Percentiles rank a stretch among this genome's conserved stretches.
Evolutionary conservation across 2,329 filamentous ascomycete species (phyloP).

Genomic region (Pseudocercospora musae): DNA sequence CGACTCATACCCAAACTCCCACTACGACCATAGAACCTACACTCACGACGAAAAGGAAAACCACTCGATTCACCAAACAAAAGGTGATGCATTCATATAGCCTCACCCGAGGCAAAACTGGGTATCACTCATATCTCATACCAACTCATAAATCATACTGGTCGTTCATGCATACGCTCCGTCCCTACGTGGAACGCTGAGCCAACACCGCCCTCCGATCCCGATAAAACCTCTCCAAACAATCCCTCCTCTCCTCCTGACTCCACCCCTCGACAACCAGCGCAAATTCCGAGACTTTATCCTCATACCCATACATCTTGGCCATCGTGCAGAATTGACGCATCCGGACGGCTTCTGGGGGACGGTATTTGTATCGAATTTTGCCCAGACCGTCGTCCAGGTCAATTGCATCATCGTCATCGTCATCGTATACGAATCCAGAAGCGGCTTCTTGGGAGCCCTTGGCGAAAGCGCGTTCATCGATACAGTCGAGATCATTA

Average conservation of each 20-base stretch:
- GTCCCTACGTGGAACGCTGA: background rate
- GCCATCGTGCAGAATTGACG: conserved; percentile 94
- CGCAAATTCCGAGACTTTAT: conserved; percentile 77
- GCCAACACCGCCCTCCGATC: conserved; percentile 40
- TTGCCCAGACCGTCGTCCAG: conserved; percentile 28
- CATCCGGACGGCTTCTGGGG: conserved; percentile 67
- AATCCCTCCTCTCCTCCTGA: conserved; percentile 73
- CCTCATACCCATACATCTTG: conserved; percentile 66
- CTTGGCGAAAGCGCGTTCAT: conserved; percentile 39
- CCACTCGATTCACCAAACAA: background rate
- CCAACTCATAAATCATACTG: background rate
- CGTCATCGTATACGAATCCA: background rate
- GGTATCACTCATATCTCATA: background rate
- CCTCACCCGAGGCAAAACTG: background rate
- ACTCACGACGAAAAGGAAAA: background rate
- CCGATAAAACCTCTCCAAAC: conserved; percentile 76
- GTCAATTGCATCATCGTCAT: conserved; percentile 28
- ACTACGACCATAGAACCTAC: too few relatives aligned
- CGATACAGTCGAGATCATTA: conserved; percentile 50
- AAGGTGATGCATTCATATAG: background rate
- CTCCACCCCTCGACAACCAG: conserved; percentile 88
- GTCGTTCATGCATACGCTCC: background rate
- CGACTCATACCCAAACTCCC: background rate
- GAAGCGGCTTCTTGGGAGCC: conserved; percentile 35
- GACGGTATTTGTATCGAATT: conserved; percentile 63